These are phyloP conservation scores for Glarea lozoyensis DNA, from an alignment of 495 filamentous ascomycete species.

Conservation along the genomic window DNA sequence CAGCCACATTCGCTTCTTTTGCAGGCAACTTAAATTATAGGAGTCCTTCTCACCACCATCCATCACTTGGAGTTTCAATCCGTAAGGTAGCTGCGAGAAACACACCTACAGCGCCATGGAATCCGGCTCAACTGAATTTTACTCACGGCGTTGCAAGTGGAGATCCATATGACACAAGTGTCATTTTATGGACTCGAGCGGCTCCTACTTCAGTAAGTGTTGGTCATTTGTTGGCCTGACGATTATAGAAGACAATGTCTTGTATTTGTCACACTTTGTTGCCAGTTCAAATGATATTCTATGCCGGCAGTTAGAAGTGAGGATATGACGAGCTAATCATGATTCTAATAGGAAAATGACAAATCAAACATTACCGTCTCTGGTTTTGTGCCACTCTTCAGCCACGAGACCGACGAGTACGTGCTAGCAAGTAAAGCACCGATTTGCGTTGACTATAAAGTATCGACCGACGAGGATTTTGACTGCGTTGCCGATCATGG, in stretches of 20 bases:
- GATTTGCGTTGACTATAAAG: conserved; percentile 36
- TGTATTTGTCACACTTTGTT: too few relatives aligned
- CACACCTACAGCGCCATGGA: conserved; percentile 31
- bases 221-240: too few relatives aligned
- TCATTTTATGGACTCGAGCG: conserved; percentile 63
- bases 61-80: conserved; percentile 45
- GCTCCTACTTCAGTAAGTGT: conserved; percentile 34
- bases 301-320: too few relatives aligned
- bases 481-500: conserved; percentile 34
- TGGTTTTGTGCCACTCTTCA: conserved; percentile 44
- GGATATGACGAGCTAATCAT: background rate
- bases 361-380: conserved; percentile 45
- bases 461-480: conserved; percentile 30
- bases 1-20: conserved; percentile 8
- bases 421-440: conserved; percentile 44
- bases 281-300: too few relatives aligned
- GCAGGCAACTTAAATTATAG: conserved; percentile 46
- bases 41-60: conserved; percentile 49
- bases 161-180: conserved; percentile 53
- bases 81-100: conserved; percentile 29
- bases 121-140: conserved; percentile 39
- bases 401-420: conserved; percentile 44
- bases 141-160: conserved; percentile 65
- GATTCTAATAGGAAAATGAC: conserved; percentile 34
- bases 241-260: too few relatives aligned